A percentile compares a stretch with the other conserved stretches of the same genome.
Conservation (phyloP, 1,139 yeast species). For the Blastobotrys arbuscula region DNA sequence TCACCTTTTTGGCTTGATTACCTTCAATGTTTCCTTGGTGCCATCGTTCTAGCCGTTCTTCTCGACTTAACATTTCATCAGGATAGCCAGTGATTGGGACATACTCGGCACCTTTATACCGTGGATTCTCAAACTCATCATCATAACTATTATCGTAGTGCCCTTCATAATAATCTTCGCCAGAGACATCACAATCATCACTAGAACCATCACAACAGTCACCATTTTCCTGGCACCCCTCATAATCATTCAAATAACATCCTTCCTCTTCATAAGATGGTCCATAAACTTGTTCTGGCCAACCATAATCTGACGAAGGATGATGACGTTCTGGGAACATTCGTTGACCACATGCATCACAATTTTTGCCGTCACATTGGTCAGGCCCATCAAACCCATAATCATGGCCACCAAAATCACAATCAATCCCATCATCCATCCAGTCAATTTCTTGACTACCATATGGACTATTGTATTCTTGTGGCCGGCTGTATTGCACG, state of each 20-base stretch:
- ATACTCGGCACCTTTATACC: not conserved
- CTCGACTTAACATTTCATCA: not conserved
- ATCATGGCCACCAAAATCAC: not conserved
- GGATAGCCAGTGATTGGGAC: conserved; percentile 6
- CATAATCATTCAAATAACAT: not conserved
- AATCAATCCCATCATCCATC: not conserved
- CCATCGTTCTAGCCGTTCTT: conserved; percentile 8
- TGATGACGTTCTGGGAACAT: not conserved
- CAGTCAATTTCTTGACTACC: not conserved
- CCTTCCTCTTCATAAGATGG: not conserved
- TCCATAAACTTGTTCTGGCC: not conserved
- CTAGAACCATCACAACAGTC: conserved; percentile 1
- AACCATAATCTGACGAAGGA: not conserved
- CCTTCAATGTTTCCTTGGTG: conserved; percentile 7
- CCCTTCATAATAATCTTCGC: not conserved
- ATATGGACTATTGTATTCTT: not conserved
- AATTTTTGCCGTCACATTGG: not conserved
- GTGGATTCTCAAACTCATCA: not conserved
- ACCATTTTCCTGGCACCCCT: not conserved
- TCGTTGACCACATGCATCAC: not conserved
- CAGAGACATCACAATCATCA: not conserved
- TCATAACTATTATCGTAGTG: not conserved
- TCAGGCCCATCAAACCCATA: not conserved
- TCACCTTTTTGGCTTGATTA: conserved; percentile 1
- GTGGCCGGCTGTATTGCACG: not conserved